Evolutionary conservation across 108 stramenopile genomes (phyloP), one percentile per base, ranked within the genome.

Genomic region (Skeletonema menzelii): DNA sequence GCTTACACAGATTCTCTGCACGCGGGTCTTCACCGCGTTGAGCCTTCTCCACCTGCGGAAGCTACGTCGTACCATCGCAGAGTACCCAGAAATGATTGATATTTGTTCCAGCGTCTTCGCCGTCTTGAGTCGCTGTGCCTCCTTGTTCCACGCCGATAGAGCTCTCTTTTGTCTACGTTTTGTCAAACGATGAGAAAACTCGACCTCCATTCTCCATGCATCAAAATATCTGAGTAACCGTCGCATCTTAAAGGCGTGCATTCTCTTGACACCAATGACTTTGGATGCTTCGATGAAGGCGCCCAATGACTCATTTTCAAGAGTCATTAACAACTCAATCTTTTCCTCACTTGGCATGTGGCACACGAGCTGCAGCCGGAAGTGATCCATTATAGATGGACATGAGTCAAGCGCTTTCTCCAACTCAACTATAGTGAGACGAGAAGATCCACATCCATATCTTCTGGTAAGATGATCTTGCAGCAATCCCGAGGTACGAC

Each of bases 241-340:
- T 59, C 61, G 28, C 58, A 5, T 56, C n/a, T 47, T 34, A 38
- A 37, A 65, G 31, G 49, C 57, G 2, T 42, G 31, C 37, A 44
- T 59, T 37, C 60, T 46, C 27, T 57, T 19, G 13, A 17, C 13
- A 24, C 53, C 56, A 30, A 69, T 27, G 4, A 60, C 69, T 26
- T 70, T 77, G 30, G 74, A 76, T 40, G 20, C 28, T 20, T 20
- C 27, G 2, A 76, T 19, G 44, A 76, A 76, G 11, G 38, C 47
- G 22, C 38, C 30, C 27, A 70, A 22, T 0, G 76, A 17, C 14
- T 56, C 58, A 53, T 70, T 59, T 60, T 75, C 44, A 31, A 71
- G 65, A 15, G 30, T 59, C 38, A 20, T 42, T 24, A 78, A 32
- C 46, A 71, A 28, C 61, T 61, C n/a, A 59, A 78, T 47, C 20